These are phyloP conservation scores for Debaryomyces sp. DNA, from an alignment of 1,139 yeast species.

Conservation along the genomic window DNA sequence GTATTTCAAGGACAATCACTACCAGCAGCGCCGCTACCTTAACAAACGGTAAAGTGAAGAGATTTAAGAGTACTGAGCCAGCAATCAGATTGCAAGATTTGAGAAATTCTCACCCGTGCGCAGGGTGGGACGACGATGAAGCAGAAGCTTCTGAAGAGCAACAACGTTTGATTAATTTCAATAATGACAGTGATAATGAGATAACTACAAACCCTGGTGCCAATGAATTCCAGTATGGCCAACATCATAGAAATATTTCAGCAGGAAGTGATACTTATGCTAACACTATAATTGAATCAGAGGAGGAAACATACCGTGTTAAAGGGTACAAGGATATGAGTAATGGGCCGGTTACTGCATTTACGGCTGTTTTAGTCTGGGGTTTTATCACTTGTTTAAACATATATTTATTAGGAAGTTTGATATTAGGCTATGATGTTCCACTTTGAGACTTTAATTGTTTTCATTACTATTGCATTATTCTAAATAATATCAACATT, in stretches of 20 bases:
- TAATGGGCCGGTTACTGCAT: slow-evolving; percentile 49
- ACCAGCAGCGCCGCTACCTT: slow-evolving; percentile 3
- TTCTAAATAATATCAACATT: neutral
- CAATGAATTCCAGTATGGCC: neutral
- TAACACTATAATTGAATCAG: slow-evolving; percentile 12
- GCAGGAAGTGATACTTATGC: neutral
- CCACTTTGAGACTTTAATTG: slow-evolving; percentile 26
- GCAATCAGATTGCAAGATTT: slow-evolving; percentile 48
- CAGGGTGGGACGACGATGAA: slow-evolving; percentile 47
- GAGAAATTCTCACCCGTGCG: slow-evolving; percentile 48
- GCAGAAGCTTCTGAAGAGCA: slow-evolving; percentile 26
- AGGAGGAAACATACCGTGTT: slow-evolving; percentile 18
- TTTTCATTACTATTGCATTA: slow-evolving; percentile 1
- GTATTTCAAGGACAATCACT: slow-evolving; percentile 4
- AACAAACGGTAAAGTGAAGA: slow-evolving; percentile 7
- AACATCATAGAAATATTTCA: neutral
- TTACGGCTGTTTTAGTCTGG: slow-evolving; percentile 53
- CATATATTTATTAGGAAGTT: slow-evolving; percentile 51
- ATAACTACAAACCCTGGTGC: neutral
- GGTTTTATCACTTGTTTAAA: slow-evolving; percentile 53
- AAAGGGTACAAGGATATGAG: slow-evolving; percentile 55
- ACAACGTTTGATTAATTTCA: slow-evolving; percentile 14
- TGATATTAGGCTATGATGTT: slow-evolving; percentile 47
- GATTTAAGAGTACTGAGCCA: slow-evolving; percentile 40
- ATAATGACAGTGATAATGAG: neutral